Conservation (phyloP, 768 basidiomycete species). For the Candolleomyces efflorescens region DNA sequence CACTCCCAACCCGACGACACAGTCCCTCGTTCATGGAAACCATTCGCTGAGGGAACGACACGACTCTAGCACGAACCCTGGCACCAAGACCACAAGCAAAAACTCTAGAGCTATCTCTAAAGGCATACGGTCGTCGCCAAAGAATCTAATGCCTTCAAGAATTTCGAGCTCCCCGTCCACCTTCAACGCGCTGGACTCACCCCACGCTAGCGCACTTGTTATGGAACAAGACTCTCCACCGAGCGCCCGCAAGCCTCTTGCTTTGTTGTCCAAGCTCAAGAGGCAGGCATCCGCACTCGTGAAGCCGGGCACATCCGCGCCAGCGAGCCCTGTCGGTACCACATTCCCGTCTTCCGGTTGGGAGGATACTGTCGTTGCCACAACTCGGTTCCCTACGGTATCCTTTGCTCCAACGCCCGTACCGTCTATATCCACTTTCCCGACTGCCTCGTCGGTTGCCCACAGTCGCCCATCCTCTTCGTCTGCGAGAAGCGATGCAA, state of each 20-base stretch:
- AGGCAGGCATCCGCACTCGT: conserved; percentile 13
- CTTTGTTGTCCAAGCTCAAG: conserved; percentile 6
- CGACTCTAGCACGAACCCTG: not conserved
- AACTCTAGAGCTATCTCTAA: too few species aligned
- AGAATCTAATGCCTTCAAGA: not conserved
- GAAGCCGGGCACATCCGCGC: not conserved
- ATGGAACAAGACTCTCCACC: not conserved
- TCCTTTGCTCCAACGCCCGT: not conserved
- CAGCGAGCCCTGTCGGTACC: not conserved
- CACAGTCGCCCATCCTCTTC: not conserved
- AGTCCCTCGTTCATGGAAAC: not conserved
- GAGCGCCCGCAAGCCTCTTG: not conserved
- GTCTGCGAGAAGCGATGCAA: not conserved
- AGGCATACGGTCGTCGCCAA: too few species aligned
- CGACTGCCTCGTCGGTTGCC: not conserved
- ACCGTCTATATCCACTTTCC: not conserved
- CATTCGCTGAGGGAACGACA: not conserved
- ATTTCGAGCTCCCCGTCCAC: not conserved
- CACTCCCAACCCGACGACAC: not conserved
- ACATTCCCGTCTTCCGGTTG: not conserved
- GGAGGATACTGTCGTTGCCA: not conserved
- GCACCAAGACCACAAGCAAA: too few species aligned
- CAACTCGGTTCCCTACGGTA: not conserved
- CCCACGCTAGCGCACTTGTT: not conserved
- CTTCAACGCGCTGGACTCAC: not conserved